These are phyloP conservation scores for Cardiospermum halicacabum DNA, from an alignment of 345 rosid genomes.

Conservation along the genomic window DNA sequence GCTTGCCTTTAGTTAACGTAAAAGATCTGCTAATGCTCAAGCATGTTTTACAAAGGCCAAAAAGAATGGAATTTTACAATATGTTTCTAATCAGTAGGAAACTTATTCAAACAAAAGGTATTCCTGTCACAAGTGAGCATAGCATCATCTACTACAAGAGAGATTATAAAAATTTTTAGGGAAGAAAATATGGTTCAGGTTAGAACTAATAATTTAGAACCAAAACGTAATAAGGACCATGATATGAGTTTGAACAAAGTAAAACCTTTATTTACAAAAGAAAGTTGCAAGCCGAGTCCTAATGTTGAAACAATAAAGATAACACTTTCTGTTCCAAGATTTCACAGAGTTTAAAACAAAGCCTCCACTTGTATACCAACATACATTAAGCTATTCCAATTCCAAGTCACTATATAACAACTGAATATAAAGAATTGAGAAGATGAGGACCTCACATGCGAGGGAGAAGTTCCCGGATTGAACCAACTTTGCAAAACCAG, in stretches of 20 bases:
- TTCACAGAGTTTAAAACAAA: slow-evolving; percentile 6
- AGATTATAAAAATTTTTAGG: background rate
- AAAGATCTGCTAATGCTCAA: background rate
- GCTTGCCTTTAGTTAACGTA: too few relatives aligned
- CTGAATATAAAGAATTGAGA: slow-evolving; percentile 5
- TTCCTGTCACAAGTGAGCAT: background rate
- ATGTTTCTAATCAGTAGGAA: background rate
- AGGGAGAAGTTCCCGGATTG: slow-evolving; percentile 83
- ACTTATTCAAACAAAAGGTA: background rate
- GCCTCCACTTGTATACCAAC: background rate
- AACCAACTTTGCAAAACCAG: slow-evolving; percentile 89
- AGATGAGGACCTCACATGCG: slow-evolving; percentile 59
- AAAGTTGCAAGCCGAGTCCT: background rate
- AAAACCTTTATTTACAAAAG: background rate
- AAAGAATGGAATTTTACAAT: background rate
- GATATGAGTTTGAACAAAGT: background rate
- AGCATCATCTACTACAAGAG: background rate
- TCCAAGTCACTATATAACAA: background rate
- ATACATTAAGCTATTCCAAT: background rate
- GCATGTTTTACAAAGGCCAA: background rate
- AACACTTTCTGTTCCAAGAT: background rate
- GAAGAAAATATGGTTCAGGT: background rate
- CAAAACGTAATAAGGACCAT: background rate
- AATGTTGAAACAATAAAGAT: background rate
- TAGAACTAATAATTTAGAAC: background rate